These are phyloP conservation scores for Cryptococcus wingfieldii DNA, from an alignment of 1,284 basidiomycete genomes.

Conservation along the genomic window DNA sequence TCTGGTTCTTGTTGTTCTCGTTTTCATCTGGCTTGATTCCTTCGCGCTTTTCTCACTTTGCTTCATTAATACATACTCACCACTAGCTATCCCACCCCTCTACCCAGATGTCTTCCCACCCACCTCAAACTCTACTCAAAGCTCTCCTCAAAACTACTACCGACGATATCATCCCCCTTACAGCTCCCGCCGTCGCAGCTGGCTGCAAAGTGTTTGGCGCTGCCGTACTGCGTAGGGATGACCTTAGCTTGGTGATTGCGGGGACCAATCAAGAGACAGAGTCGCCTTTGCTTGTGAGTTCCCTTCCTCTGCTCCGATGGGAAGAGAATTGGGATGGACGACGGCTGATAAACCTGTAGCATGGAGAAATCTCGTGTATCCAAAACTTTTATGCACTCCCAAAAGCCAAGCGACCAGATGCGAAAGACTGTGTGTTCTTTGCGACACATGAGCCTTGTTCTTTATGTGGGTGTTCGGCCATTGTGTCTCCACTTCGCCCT, in stretches of 20 bases:
- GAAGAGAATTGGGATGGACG: background rate
- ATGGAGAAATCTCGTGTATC: slow-evolving; percentile 32
- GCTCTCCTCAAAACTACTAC: slow-evolving; percentile 18
- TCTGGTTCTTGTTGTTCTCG: too few species aligned
- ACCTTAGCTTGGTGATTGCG: slow-evolving; percentile 24
- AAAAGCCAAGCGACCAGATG: slow-evolving; percentile 9
- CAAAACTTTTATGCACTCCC: slow-evolving; percentile 28
- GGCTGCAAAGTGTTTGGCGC: slow-evolving; percentile 35
- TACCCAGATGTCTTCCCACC: background rate
- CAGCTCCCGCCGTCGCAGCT: slow-evolving; percentile 16
- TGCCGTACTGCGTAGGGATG: slow-evolving; percentile 31
- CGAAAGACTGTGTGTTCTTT: slow-evolving; percentile 30
- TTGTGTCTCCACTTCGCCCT: background rate
- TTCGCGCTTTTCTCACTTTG: too few species aligned
- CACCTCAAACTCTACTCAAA: slow-evolving; percentile 14
- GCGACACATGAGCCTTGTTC: slow-evolving; percentile 37
- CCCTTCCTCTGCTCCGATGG: background rate
- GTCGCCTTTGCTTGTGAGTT: slow-evolving; percentile 22
- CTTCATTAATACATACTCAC: too few species aligned
- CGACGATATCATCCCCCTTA: slow-evolving; percentile 26
- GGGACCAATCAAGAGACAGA: slow-evolving; percentile 28
- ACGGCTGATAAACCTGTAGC: slow-evolving; percentile 5
- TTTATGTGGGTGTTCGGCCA: slow-evolving; percentile 19
- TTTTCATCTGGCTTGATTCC: too few species aligned
- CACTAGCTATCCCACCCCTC: too few species aligned